Conservation (phyloP, 2,329 filamentous ascomycete genomes). For the Hypocrella siamensis region DNA sequence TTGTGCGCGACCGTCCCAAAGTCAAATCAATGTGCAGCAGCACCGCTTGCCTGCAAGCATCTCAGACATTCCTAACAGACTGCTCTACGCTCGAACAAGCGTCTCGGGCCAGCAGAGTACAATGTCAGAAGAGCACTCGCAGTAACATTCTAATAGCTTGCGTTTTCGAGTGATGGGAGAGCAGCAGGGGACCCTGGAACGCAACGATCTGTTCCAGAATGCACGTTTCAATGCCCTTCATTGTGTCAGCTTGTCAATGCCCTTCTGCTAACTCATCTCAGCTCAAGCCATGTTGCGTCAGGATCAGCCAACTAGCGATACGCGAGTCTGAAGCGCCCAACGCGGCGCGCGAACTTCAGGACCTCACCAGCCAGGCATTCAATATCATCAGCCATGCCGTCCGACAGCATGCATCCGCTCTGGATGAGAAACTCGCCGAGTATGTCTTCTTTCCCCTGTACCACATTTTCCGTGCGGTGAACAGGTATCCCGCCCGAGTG, state of each 20-base stretch:
- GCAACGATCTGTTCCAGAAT: slow-evolving; percentile 22
- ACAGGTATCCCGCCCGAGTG: slow-evolving; percentile 52
- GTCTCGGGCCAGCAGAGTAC: too few relatives aligned
- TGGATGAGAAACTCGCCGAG: slow-evolving; percentile 77
- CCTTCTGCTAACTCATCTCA: slow-evolving; percentile 12
- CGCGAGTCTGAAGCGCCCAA: slow-evolving; percentile 26
- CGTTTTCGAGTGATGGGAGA: slow-evolving; percentile 6
- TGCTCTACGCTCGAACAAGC: too few relatives aligned
- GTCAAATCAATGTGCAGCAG: too few relatives aligned
- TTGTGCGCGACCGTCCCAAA: too few relatives aligned
- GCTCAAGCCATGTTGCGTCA: slow-evolving; percentile 48
- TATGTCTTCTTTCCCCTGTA: slow-evolving; percentile 92
- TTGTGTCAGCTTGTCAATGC: background rate
- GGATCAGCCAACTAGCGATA: slow-evolving; percentile 41
- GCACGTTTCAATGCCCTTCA: slow-evolving; percentile 7
- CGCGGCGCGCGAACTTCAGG: slow-evolving; percentile 26
- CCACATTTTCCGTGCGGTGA: slow-evolving; percentile 65
- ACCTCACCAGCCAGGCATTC: slow-evolving; percentile 28
- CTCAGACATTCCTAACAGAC: too few relatives aligned
- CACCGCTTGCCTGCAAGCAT: too few relatives aligned
- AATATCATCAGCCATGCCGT: slow-evolving; percentile 28
- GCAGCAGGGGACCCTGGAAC: slow-evolving; percentile 5
- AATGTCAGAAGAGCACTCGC: too few relatives aligned
- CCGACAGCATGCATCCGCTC: slow-evolving; percentile 24
- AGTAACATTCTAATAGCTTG: too few relatives aligned